A percentile compares a stretch with the other conserved stretches of the same genome.
Evolutionary conservation across 139 green algal species (phyloP).

Genomic region (Eudorina sp.): DNA sequence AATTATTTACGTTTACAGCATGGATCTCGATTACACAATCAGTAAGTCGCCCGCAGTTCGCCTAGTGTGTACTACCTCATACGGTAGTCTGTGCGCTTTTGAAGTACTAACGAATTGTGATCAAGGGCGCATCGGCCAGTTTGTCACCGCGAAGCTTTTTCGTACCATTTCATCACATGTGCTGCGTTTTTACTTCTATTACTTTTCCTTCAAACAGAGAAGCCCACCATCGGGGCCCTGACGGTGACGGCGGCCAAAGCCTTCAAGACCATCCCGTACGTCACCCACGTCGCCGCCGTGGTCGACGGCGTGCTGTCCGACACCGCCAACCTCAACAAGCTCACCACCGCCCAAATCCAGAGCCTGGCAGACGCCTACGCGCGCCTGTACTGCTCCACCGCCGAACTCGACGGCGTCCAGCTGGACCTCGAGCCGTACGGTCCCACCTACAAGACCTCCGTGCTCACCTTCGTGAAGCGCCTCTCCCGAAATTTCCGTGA

Average conservation of each 20-base stretch:
- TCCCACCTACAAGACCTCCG: background rate
- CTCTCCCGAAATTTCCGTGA: background rate
- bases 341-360: background rate
- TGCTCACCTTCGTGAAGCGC: background rate
- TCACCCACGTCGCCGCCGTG: constrained; percentile 1
- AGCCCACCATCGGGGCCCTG: background rate
- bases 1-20: constrained; percentile 7
- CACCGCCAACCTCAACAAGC: background rate
- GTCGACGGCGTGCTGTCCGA: background rate
- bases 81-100: no score
- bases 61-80: no score
- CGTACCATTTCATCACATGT: no score
- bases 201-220: background rate
- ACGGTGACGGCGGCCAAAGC: background rate
- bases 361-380: background rate
- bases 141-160: no score
- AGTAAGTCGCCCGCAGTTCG: background rate
- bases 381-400: background rate
- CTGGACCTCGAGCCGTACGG: background rate
- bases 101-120: no score
- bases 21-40: background rate
- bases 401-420: background rate
- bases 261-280: constrained; percentile 16
- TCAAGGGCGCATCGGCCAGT: no score
- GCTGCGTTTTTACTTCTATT: background rate